Conservation (phyloP, 768 basidiomycete species). For the Krasilnikovozyma curviuscula region DNA sequence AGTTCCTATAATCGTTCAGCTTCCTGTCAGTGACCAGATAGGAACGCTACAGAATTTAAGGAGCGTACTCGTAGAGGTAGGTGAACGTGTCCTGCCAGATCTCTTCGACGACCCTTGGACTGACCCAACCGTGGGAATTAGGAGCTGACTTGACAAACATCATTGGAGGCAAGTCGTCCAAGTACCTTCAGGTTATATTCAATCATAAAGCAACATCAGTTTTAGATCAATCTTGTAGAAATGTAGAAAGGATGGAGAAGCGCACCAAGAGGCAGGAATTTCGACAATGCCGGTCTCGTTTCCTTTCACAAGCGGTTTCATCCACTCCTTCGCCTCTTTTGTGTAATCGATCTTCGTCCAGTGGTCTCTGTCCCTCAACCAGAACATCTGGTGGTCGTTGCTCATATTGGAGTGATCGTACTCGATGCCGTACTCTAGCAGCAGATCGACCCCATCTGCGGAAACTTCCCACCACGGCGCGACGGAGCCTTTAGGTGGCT, state of each 20-base stretch:
- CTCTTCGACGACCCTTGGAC: conserved; percentile 43
- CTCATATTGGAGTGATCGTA: conserved; percentile 49
- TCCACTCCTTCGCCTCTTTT: conserved; percentile 43
- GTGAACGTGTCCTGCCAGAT: conserved; percentile 59
- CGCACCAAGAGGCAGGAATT: conserved; percentile 53
- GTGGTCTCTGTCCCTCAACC: conserved; percentile 44
- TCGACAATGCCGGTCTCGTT: conserved; percentile 43
- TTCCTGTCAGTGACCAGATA: not conserved
- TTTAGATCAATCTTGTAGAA: not conserved
- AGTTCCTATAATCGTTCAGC: conserved; percentile 31
- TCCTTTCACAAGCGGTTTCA: conserved; percentile 49
- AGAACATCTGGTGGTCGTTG: conserved; percentile 44
- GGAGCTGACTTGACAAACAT: conserved; percentile 30
- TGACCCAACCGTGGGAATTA: conserved; percentile 63
- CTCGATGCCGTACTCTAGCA: conserved; percentile 53
- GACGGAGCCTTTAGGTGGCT: conserved; percentile 27
- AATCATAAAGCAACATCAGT: too few relatives aligned
- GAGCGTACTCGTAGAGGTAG: conserved; percentile 40
- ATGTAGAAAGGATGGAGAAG: conserved; percentile 8
- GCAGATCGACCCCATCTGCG: conserved; percentile 42
- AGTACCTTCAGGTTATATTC: conserved; percentile 40
- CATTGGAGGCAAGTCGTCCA: conserved; percentile 58
- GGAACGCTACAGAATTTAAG: not conserved
- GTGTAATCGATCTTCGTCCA: conserved; percentile 59
- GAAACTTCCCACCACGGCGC: conserved; percentile 68